Conservation (phyloP, 2,329 filamentous ascomycete genomes). For the Pseudocercospora eumusae region DNA sequence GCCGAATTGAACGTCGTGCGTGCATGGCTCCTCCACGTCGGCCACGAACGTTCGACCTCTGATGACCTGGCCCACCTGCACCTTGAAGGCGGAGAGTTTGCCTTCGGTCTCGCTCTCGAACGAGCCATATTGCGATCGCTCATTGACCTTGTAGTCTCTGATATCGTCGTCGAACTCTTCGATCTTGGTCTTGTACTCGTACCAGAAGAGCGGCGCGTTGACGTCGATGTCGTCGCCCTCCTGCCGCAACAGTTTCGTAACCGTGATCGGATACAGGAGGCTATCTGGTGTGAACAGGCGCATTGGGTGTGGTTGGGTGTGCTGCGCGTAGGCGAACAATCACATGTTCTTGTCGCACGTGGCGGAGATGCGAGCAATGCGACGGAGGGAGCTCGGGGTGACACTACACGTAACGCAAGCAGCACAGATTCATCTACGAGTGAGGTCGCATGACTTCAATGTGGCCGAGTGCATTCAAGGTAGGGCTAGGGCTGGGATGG, state of each 20-base stretch:
- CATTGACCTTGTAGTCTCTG: constrained; percentile 61
- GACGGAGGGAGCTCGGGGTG: constrained; percentile 16
- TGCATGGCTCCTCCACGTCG: constrained; percentile 85
- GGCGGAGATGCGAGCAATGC: constrained; percentile 14
- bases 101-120: constrained; percentile 87
- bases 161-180: constrained; percentile 69
- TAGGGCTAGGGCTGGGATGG: no score
- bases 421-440: constrained; percentile 28
- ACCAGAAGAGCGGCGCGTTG: constrained; percentile 78
- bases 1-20: constrained; percentile 86
- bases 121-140: constrained; percentile 70
- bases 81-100: constrained; percentile 72
- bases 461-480: constrained; percentile 19
- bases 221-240: constrained; percentile 74
- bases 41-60: constrained; percentile 58
- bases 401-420: constrained; percentile 27
- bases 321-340: constrained; percentile 15
- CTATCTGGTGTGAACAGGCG: constrained; percentile 51
- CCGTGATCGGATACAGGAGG: constrained; percentile 89
- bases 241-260: constrained; percentile 78
- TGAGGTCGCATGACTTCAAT: constrained; percentile 25
- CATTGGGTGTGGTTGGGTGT: constrained; percentile 41
- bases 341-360: constrained; percentile 31
- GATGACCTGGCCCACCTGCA: constrained; percentile 66
- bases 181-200: constrained; percentile 77